phyloP scores from a whole-genome alignment of 352 stramenopile species.

The Globisporangium recalcitrans region DNA sequence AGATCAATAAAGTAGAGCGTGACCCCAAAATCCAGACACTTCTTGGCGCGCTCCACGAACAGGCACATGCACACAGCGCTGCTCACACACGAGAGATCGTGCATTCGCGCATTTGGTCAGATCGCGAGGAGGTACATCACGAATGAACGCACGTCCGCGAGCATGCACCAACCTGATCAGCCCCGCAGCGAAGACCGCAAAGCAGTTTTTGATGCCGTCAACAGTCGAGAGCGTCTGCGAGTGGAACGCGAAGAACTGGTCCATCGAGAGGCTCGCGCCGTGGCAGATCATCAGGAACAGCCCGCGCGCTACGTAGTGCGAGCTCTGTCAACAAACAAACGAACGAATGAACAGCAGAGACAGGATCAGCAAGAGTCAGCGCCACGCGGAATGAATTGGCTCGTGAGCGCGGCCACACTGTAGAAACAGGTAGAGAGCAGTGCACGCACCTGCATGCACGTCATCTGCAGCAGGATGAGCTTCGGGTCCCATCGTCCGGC shows the following conservation, averaged over 20 bases:
- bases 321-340: constrained; percentile 34
- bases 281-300: constrained; percentile 77
- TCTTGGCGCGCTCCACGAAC: constrained; percentile 87
- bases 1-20: constrained; percentile 88
- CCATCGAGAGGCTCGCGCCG: constrained; percentile 53
- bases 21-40: constrained; percentile 89
- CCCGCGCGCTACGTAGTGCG: constrained; percentile 74
- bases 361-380: neutral
- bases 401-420: neutral
- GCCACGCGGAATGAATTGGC: neutral
- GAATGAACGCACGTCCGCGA: neutral
- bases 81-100: constrained; percentile 5
- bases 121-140: too few relatives aligned
- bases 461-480: constrained; percentile 85
- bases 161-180: constrained; percentile 32
- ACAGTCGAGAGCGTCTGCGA: constrained; percentile 68
- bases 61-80: constrained; percentile 69
- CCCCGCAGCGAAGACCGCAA: constrained; percentile 55
- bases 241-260: constrained; percentile 86
- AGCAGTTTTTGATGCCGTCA: constrained; percentile 78
- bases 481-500: constrained; percentile 76
- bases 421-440: neutral
- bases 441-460: constrained; percentile 74
- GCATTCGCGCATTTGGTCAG: neutral
- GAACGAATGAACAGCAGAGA: neutral